These are phyloP conservation scores for Magnolia kwangsiensis DNA, from an alignment of 164 flowering plant genomes.

Conservation along the genomic window DNA sequence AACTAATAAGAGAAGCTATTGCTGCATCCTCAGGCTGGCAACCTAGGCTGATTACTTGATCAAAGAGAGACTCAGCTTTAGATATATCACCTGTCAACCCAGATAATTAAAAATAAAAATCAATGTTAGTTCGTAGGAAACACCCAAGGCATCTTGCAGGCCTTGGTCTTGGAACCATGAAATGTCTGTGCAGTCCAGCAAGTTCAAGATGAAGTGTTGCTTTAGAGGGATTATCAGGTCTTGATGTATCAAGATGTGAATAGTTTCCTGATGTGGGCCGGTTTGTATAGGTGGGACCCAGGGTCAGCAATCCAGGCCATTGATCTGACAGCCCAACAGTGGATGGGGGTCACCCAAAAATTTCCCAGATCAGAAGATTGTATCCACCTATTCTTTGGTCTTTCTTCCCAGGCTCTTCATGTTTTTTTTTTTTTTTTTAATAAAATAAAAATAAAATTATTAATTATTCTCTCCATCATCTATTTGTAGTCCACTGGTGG, in stretches of 20 bases:
- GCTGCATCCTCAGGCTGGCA: constrained; percentile 41
- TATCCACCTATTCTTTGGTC: no score
- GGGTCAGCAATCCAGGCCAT: background rate
- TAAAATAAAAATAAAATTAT: no score
- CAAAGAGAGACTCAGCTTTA: constrained; percentile 47
- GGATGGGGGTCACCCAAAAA: no score
- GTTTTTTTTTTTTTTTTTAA: no score
- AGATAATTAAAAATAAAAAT: background rate
- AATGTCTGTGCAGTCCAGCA: background rate
- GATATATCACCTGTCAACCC: constrained; percentile 46
- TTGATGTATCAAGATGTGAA: background rate
- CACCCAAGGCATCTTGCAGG: background rate
- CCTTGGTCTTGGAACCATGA: background rate
- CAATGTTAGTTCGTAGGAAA: constrained; percentile 9
- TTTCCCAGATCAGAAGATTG: no score
- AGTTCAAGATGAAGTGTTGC: background rate
- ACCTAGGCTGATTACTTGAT: constrained; percentile 44
- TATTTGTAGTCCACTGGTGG: no score
- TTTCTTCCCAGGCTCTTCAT: no score
- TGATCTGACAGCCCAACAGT: no score
- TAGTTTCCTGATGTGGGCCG: background rate
- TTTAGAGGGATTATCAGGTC: background rate
- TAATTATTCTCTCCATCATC: no score
- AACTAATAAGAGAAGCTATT: constrained; percentile 53
- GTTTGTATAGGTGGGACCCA: background rate